phyloP scores from a whole-genome alignment of 2,329 filamentous ascomycete species.

The Elsinoe perseae region DNA sequence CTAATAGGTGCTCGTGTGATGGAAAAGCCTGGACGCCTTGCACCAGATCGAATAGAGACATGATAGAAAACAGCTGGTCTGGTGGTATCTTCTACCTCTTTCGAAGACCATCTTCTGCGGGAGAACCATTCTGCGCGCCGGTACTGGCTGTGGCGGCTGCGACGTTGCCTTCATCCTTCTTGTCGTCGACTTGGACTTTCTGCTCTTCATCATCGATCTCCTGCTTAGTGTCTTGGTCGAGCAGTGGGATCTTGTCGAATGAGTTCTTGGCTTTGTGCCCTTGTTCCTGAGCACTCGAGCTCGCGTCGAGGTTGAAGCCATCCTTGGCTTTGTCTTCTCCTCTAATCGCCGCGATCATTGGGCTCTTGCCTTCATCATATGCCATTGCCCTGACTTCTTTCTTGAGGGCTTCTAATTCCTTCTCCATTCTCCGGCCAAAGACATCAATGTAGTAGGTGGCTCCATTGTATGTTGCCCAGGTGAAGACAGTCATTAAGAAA shows the following conservation, averaged over 20 bases:
- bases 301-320: slow-evolving; percentile 10
- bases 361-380: slow-evolving; percentile 27
- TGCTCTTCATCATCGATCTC: not conserved
- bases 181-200: not conserved
- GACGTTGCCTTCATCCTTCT: slow-evolving; percentile 9
- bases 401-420: slow-evolving; percentile 83
- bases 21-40: slow-evolving; percentile 4
- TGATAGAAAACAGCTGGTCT: not conserved
- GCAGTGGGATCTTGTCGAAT: slow-evolving; percentile 51
- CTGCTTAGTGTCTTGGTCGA: slow-evolving; percentile 30
- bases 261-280: slow-evolving; percentile 22
- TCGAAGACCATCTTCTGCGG: not conserved
- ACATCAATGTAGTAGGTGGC: slow-evolving; percentile 98
- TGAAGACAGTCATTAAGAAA: slow-evolving; percentile 77
- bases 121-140: not conserved
- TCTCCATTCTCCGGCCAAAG: slow-evolving; percentile 93
- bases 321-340: slow-evolving; percentile 15
- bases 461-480: slow-evolving; percentile 93
- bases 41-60: not conserved
- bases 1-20: not conserved
- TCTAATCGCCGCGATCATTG: slow-evolving; percentile 11
- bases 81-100: slow-evolving; percentile 9
- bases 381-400: slow-evolving; percentile 88
- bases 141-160: slow-evolving; percentile 3
- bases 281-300: not conserved